These are phyloP conservation scores for Plantago ovata DNA, from an alignment of 257 asterid genomes.

Conservation along the genomic window DNA sequence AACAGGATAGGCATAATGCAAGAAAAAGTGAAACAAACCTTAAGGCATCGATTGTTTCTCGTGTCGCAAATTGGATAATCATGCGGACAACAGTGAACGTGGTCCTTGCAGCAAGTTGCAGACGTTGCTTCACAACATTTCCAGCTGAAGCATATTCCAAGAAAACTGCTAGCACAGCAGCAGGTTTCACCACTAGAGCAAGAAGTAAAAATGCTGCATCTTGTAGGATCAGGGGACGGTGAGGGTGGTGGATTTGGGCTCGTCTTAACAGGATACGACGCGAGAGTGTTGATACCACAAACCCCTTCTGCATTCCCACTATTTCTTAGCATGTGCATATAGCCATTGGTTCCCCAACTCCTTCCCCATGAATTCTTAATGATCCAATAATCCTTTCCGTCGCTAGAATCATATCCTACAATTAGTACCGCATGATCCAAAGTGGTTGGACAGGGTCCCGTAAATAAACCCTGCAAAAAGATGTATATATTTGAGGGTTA, in stretches of 20 bases:
- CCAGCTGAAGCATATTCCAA: conserved; percentile 80
- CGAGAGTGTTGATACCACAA: conserved; percentile 78
- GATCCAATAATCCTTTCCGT: conserved; percentile 86
- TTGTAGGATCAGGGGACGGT: conserved; percentile 66
- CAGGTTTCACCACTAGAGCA: conserved; percentile 81
- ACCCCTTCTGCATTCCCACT: conserved; percentile 51
- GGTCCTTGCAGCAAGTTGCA: conserved; percentile 78
- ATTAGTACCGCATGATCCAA: conserved; percentile 90
- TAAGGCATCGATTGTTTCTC: conserved; percentile 49
- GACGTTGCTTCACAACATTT: conserved; percentile 70
- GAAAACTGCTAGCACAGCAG: conserved; percentile 56
- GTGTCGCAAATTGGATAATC: conserved; percentile 83
- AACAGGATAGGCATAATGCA: not conserved
- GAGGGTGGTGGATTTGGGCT: conserved; percentile 85
- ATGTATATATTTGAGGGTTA: not conserved
- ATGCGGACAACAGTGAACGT: conserved; percentile 60
- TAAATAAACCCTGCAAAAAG: conserved; percentile 70
- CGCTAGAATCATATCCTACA: conserved; percentile 74
- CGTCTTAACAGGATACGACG: conserved; percentile 86
- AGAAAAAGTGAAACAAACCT: conserved; percentile 36
- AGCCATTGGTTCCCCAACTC: conserved; percentile 87
- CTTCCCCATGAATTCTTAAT: conserved; percentile 93
- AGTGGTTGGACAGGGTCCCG: conserved; percentile 81
- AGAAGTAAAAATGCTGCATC: conserved; percentile 55
- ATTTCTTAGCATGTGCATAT: conserved; percentile 60